Evolutionary conservation across 1,284 basidiomycete genomes (phyloP).

Genomic region (Flammula alnicola): DNA sequence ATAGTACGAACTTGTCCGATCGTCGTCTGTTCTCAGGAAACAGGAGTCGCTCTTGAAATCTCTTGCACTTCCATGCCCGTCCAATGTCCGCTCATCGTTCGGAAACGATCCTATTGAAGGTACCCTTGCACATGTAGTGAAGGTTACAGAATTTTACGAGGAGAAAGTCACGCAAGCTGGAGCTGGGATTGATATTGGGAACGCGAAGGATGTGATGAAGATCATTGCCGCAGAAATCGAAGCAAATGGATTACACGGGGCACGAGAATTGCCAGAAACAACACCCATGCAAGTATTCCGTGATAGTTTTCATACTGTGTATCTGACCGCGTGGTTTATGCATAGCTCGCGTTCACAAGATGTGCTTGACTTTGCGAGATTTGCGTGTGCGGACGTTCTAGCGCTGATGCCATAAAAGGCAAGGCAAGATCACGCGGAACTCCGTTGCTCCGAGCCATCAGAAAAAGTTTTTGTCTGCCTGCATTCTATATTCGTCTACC

Average conservation of each 20-base stretch:
- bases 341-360: constrained; percentile 49
- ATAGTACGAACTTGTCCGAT: constrained; percentile 69
- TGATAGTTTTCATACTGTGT: neutral
- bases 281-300: constrained; percentile 50
- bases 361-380: constrained; percentile 57
- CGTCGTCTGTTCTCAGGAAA: constrained; percentile 49
- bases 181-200: constrained; percentile 42
- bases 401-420: constrained; percentile 53
- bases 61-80: constrained; percentile 29
- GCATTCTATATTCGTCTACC: constrained; percentile 25
- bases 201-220: constrained; percentile 53
- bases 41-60: constrained; percentile 49
- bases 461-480: constrained; percentile 44
- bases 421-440: constrained; percentile 27
- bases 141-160: constrained; percentile 54
- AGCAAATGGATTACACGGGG: constrained; percentile 55
- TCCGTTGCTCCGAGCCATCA: constrained; percentile 42
- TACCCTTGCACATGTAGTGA: constrained; percentile 47
- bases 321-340: constrained; percentile 9
- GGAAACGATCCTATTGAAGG: constrained; percentile 36
- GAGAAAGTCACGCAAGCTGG: constrained; percentile 49
- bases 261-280: constrained; percentile 41
- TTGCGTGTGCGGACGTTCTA: constrained; percentile 57
- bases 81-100: constrained; percentile 6
- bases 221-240: constrained; percentile 61